Percentiles rank a stretch among this genome's conserved stretches.
These are phyloP conservation scores for Fomitopsis pulvina DNA, from an alignment of 768 basidiomycete genomes.

Conservation along the genomic window DNA sequence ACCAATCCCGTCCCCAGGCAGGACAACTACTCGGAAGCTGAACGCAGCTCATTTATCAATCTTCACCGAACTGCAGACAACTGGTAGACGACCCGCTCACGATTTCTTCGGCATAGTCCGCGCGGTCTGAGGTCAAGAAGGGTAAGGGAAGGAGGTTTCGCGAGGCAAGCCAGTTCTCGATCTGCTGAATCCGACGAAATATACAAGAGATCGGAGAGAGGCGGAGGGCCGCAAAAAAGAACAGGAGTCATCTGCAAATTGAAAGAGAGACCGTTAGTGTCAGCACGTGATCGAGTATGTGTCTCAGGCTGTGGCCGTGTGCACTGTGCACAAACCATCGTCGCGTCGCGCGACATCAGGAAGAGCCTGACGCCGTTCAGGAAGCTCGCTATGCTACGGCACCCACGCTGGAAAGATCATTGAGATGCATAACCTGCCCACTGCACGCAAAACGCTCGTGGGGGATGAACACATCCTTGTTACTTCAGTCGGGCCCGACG, in stretches of 20 bases:
- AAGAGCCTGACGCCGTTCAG: too few species aligned
- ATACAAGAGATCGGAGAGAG: neutral
- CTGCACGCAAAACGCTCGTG: too few species aligned
- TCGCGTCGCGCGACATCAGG: too few species aligned
- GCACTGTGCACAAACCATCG: too few species aligned
- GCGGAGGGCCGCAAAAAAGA: neutral
- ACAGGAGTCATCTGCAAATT: neutral
- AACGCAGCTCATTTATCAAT: too few species aligned
- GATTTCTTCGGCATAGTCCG: constrained; percentile 22
- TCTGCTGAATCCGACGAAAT: too few species aligned
- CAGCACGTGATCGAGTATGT: neutral
- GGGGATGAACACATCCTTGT: too few species aligned
- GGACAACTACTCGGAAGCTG: constrained; percentile 83
- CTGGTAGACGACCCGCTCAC: constrained; percentile 13
- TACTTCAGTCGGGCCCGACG: too few species aligned
- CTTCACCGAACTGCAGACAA: constrained; percentile 1
- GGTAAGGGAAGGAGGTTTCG: neutral
- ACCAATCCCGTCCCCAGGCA: constrained; percentile 99
- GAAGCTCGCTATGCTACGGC: too few species aligned
- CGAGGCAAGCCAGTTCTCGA: neutral
- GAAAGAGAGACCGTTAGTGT: neutral
- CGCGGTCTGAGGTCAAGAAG: neutral
- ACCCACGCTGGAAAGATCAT: too few species aligned
- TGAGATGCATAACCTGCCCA: too few species aligned
- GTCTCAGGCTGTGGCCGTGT: too few species aligned